Base-by-base conservation (phyloP, 106 monocot species). In the Ottelia alismoides region DNA sequence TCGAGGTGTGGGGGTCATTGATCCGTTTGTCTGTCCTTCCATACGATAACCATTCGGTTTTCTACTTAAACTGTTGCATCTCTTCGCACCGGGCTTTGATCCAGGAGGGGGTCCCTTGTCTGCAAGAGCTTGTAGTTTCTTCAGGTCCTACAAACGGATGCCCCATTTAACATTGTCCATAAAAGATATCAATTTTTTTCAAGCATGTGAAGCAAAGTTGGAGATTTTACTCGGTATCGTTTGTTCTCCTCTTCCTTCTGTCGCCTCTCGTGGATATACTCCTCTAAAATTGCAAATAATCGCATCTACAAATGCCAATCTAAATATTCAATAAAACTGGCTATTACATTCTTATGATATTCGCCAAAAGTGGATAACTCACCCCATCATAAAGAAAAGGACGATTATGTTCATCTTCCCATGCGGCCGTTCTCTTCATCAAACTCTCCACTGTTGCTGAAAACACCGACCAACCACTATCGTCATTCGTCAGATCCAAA, bases 361-460 rank as follows among this genome's bases (percentile, higher is more conserved):
- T 56, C 27, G 24, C 16, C 22, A 20, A 67, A 31, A 7, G 11
- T 11, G 16, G n/a, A n/a, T n/a, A n/a, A 27, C 2, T 14, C 31
- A 96, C 96, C 79, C 96, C 96, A 70, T 96, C 84, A 72, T 96
- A 96, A 35, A 89, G 52, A 59, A 96, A 96, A 1, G 72, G 74
- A 44, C 20, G 79, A 31, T 72, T 76, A 49, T 72, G 73, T 64
- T 76, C 79, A 52, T 85, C 70, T 60, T 96, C 96, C 96, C 96
- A 96, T 4, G 71, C 74, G 65, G 85, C 76, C 2, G 76, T 81
- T 69, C 40, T 81, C 27, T 60, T 72, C 26, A 79, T 89, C 23
- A 96, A 69, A 55, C 66, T 96, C 59, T 88, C 85, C 2, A 96
- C 78, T 32, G 89, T 82, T 64, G 59, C 94, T 93, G 60, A 6